phyloP scores from a whole-genome alignment of 225 moss, liverwort and hornwort genomes.

The Marchantia polymorpha region DNA sequence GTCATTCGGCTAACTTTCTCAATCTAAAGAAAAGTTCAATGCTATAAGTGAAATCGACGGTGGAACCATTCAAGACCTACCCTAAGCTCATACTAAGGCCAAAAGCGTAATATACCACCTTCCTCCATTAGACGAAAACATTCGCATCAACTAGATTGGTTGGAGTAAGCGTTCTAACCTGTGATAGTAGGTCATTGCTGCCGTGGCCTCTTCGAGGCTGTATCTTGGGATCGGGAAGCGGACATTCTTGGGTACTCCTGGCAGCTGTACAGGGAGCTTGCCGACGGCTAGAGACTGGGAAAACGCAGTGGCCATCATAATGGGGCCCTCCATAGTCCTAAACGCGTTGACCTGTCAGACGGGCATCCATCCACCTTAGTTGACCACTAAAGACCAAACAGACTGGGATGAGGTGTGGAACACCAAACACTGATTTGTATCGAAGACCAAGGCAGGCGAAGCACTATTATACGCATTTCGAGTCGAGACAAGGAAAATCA shows the following conservation, averaged over 20 bases:
- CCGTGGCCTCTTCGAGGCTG: conserved; percentile 67
- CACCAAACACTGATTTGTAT: too few relatives aligned
- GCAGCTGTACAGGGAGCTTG: conserved; percentile 77
- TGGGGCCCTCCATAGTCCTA: conserved; percentile 67
- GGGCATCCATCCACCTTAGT: conserved; percentile 18
- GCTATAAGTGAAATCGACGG: not conserved
- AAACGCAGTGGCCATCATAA: conserved; percentile 94
- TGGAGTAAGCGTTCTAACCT: conserved; percentile 40
- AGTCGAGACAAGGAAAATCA: too few relatives aligned
- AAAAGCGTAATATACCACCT: too few relatives aligned
- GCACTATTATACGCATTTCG: too few relatives aligned
- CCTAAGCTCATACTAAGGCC: not conserved
- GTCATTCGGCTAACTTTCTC: too few relatives aligned
- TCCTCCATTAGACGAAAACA: too few relatives aligned
- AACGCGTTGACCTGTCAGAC: conserved; percentile 81
- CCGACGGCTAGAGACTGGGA: conserved; percentile 87
- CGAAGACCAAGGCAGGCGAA: too few relatives aligned
- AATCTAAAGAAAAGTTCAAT: not conserved
- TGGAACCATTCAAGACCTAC: not conserved
- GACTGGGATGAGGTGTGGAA: too few relatives aligned
- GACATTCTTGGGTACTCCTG: conserved; percentile 74
- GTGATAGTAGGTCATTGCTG: conserved; percentile 77
- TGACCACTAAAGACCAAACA: too few relatives aligned
- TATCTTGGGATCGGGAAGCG: conserved; percentile 72
- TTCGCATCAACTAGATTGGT: not conserved